These are phyloP conservation scores for Theobroma cacao DNA, from an alignment of 345 rosid genomes.

Conservation along the genomic window DNA sequence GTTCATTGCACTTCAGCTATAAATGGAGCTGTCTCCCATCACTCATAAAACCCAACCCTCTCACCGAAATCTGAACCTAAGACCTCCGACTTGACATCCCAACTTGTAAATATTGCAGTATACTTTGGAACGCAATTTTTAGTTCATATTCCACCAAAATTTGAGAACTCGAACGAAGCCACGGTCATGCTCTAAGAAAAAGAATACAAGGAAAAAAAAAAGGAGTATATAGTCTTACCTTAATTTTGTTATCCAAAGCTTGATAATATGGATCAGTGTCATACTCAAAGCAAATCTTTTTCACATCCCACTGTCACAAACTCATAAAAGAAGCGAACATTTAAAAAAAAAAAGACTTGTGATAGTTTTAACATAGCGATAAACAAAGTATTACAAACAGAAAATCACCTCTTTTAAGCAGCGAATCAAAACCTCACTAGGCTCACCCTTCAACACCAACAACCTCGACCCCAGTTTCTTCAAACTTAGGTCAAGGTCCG, in stretches of 20 bases:
- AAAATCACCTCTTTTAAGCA: conserved; percentile 71
- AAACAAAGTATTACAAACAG: background rate
- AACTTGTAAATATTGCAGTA: too few relatives aligned
- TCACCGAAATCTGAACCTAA: background rate
- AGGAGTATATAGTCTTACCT: conserved; percentile 43
- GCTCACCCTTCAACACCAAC: conserved; percentile 64
- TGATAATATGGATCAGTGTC: conserved; percentile 92
- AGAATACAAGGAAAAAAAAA: too few relatives aligned
- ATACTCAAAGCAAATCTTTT: conserved; percentile 77
- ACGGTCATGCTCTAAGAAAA: background rate
- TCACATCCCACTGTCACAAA: conserved; percentile 65
- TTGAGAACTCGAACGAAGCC: background rate
- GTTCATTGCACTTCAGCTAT: background rate
- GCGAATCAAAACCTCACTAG: conserved; percentile 54
- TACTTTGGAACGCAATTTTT: too few relatives aligned
- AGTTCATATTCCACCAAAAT: background rate
- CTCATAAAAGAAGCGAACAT: background rate
- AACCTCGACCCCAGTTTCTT: conserved; percentile 64
- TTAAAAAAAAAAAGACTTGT: background rate
- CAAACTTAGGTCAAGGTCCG: conserved; percentile 58
- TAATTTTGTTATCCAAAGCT: conserved; percentile 60
- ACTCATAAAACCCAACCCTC: background rate
- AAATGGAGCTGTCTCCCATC: background rate
- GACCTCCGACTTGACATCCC: background rate
- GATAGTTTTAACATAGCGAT: background rate